Evolutionary conservation across 805 yeast genomes (phyloP).

Genomic region (Tetrapisispora fleetii): DNA sequence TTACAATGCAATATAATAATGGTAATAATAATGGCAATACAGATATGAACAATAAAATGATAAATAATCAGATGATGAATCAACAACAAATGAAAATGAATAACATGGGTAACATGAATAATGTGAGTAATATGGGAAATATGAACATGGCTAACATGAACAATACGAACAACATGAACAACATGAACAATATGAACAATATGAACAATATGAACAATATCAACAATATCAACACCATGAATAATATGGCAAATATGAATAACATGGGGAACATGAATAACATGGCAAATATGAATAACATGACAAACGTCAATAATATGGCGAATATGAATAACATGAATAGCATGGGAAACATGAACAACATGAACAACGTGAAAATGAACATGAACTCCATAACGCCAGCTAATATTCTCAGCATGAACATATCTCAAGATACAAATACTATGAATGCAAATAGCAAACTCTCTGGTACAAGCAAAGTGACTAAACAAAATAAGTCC

Average conservation of each 20-base stretch:
- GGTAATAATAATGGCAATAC: constrained; percentile 1
- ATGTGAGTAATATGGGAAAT: neutral
- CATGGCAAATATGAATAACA: neutral
- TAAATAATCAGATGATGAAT: constrained; percentile 2
- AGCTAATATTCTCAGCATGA: constrained; percentile 16
- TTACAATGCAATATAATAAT: neutral
- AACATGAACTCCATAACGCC: constrained; percentile 16
- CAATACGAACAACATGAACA: neutral
- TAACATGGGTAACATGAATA: constrained; percentile 1
- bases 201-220: neutral
- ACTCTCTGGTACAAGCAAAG: neutral
- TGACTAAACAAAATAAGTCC: neutral
- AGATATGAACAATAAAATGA: constrained; percentile 3
- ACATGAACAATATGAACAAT: neutral
- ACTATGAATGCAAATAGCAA: neutral
- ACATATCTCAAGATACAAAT: constrained; percentile 5
- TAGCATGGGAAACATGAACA: neutral
- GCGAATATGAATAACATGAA: neutral
- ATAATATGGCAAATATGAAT: neutral
- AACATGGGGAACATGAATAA: neutral
- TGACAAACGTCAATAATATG: neutral
- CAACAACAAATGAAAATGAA: neutral
- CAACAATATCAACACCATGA: neutral
- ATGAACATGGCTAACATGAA: neutral
- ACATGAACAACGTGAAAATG: constrained; percentile 3